Evolutionary conservation across 192 early-diverging fungal genomes (phyloP).

Genomic region (Backusella parvicylindrica): DNA sequence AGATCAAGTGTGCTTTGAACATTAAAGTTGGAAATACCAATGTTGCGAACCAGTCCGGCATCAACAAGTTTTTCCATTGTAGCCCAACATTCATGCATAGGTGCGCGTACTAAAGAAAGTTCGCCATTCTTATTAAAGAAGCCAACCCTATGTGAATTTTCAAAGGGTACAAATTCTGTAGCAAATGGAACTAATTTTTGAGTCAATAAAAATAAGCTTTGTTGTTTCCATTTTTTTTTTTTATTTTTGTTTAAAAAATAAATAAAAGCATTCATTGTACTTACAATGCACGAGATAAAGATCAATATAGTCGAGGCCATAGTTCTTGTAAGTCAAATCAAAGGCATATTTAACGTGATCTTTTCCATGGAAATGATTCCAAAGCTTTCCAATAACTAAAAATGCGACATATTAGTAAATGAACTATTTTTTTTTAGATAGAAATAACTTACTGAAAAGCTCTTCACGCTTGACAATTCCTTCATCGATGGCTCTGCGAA

Average conservation of each 20-base stretch:
- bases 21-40: conserved; percentile 72
- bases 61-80: conserved; percentile 68
- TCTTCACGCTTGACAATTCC: conserved; percentile 52
- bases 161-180: not conserved
- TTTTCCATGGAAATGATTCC: conserved; percentile 57
- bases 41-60: conserved; percentile 46
- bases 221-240: too few relatives aligned
- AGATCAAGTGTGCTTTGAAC: conserved; percentile 43
- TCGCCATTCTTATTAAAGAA: conserved; percentile 21
- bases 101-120: conserved; percentile 33
- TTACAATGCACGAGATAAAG: conserved; percentile 36
- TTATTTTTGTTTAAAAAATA: too few relatives aligned
- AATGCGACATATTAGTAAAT: not conserved
- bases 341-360: not conserved
- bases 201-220: not conserved
- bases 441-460: conserved; percentile 22
- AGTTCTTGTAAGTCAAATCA: not conserved
- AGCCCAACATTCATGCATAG: conserved; percentile 60
- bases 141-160: not conserved
- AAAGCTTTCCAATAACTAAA: conserved; percentile 44
- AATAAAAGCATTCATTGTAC: not conserved
- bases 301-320: conserved; percentile 47
- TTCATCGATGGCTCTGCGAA: conserved; percentile 42
- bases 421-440: too few relatives aligned
- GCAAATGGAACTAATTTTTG: not conserved